Evolutionary conservation across 1,284 basidiomycete genomes (phyloP).

Genomic region (Rhodotorula sp.): DNA sequence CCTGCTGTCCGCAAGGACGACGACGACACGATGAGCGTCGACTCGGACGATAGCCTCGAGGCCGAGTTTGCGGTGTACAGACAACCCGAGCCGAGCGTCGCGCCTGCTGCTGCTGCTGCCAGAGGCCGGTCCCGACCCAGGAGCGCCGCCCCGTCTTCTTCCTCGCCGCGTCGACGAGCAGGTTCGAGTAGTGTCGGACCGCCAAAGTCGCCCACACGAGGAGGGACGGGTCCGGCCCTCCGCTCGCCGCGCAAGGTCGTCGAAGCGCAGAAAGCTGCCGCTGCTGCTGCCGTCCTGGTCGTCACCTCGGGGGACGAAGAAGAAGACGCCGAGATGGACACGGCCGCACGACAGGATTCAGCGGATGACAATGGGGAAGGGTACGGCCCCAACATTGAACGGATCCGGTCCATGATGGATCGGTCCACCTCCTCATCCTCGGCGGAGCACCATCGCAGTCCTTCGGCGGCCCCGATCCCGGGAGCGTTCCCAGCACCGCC

Average conservation of each 20-base stretch:
- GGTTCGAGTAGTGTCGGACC: background rate
- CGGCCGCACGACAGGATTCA: too few species aligned
- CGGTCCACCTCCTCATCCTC: background rate
- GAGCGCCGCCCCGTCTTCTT: background rate
- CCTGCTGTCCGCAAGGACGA: background rate
- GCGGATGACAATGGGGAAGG: background rate
- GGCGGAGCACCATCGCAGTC: too few species aligned
- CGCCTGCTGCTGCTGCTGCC: background rate
- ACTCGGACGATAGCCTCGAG: slow-evolving; percentile 18
- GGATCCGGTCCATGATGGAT: slow-evolving; percentile 4
- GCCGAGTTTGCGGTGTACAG: background rate
- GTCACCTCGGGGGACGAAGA: slow-evolving; percentile 5
- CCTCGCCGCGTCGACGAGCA: background rate
- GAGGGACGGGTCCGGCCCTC: background rate
- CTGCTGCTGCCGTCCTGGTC: background rate
- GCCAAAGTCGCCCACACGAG: background rate
- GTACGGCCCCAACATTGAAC: background rate
- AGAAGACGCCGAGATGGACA: background rate
- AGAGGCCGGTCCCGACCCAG: background rate
- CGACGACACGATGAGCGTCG: background rate
- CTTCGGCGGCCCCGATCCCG: background rate
- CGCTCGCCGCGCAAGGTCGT: background rate
- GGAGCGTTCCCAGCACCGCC: background rate
- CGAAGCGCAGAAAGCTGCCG: background rate
- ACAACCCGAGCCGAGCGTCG: background rate